Conservation (phyloP, 1,284 basidiomycete species). For the Athelia sp. region DNA sequence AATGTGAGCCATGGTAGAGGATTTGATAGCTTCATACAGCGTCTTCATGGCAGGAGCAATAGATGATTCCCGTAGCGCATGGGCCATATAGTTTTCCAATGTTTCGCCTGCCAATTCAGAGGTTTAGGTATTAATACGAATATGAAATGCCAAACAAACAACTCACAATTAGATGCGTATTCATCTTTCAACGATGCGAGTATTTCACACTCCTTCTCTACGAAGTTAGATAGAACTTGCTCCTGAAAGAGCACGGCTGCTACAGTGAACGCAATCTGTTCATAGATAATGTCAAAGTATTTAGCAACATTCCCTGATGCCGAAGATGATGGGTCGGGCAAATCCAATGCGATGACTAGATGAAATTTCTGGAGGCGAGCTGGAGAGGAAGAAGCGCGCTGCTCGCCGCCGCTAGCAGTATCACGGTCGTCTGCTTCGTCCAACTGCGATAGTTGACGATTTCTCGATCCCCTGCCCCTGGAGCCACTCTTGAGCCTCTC, state of each 20-base stretch:
- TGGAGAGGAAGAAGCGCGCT: constrained; percentile 18
- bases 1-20: constrained; percentile 66
- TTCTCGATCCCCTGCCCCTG: constrained; percentile 50
- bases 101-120: constrained; percentile 39
- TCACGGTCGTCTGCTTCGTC: constrained; percentile 23
- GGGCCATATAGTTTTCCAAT: constrained; percentile 47
- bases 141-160: constrained; percentile 19
- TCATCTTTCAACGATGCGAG: constrained; percentile 69
- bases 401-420: constrained; percentile 26
- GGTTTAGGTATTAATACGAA: constrained; percentile 3
- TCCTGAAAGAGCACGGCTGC: constrained; percentile 87
- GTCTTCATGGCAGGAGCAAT: constrained; percentile 72
- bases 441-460: constrained; percentile 24
- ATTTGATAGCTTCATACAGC: constrained; percentile 73
- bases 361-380: constrained; percentile 81
- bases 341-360: constrained; percentile 83
- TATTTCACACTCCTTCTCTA: constrained; percentile 70
- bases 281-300: constrained; percentile 83
- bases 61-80: constrained; percentile 62
- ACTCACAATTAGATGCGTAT: constrained; percentile 51
- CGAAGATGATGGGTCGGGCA: constrained; percentile 83
- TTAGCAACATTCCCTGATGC: constrained; percentile 68
- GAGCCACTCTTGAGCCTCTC: constrained; percentile 45
- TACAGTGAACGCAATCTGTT: constrained; percentile 82
- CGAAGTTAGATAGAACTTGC: constrained; percentile 79